These are phyloP conservation scores for Sedum album DNA, from an alignment of 164 flowering plant species.

Conservation along the genomic window DNA sequence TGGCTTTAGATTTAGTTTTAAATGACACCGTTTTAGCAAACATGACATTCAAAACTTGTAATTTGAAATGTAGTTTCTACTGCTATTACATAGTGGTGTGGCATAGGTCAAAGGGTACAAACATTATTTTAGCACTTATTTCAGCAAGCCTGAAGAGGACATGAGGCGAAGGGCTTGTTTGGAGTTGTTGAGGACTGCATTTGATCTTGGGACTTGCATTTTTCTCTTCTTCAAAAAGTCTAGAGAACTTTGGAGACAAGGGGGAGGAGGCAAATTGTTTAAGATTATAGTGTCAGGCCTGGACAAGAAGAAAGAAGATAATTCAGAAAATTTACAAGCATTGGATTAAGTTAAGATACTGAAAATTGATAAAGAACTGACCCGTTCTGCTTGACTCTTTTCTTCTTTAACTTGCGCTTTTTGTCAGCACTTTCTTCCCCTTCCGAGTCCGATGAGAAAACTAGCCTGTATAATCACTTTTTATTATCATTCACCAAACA, in stretches of 20 bases:
- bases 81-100: not conserved
- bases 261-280: slow-evolving; percentile 54
- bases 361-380: slow-evolving; percentile 13
- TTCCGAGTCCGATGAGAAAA: no score
- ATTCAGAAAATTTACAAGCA: not conserved
- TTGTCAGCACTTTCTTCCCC: no score
- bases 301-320: slow-evolving; percentile 18
- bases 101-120: not conserved
- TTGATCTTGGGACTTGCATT: slow-evolving; percentile 65
- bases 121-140: not conserved
- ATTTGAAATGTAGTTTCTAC: not conserved
- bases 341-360: no score
- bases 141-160: slow-evolving; percentile 43
- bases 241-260: slow-evolving; percentile 55
- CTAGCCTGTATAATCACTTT: not conserved
- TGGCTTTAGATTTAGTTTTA: not conserved
- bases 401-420: slow-evolving; percentile 24
- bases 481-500: not conserved
- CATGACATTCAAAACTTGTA: not conserved
- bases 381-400: slow-evolving; percentile 46
- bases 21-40: not conserved
- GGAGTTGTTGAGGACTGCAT: slow-evolving; percentile 64
- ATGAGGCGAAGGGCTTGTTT: slow-evolving; percentile 74
- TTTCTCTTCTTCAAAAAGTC: slow-evolving; percentile 74
- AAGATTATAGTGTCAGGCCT: slow-evolving; percentile 55